phyloP scores from a whole-genome alignment of 192 early-diverging fungal genomes.

The Coemansia sp. region DNA sequence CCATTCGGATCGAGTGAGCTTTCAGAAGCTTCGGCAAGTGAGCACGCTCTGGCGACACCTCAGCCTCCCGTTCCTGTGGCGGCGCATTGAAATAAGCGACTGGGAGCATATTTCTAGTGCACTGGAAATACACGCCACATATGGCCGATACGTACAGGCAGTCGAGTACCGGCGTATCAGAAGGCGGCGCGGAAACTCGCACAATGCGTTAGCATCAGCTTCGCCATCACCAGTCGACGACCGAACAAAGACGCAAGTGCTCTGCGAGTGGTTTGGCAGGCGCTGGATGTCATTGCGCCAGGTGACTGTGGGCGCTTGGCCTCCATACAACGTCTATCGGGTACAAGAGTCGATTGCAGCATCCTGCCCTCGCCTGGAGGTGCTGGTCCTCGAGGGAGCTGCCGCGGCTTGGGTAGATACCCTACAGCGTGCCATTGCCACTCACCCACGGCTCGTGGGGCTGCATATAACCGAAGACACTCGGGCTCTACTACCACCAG shows the following conservation, averaged over 20 bases:
- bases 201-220: background rate
- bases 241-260: conserved; percentile 35
- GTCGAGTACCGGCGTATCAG: conserved; percentile 30
- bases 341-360: conserved; percentile 21
- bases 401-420: conserved; percentile 36
- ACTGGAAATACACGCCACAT: conserved; percentile 9
- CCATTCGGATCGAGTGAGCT: conserved; percentile 9
- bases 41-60: conserved; percentile 30
- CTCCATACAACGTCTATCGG: conserved; percentile 42
- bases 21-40: conserved; percentile 24
- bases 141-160: conserved; percentile 15
- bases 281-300: conserved; percentile 17
- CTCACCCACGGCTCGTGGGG: conserved; percentile 16
- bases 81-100: conserved; percentile 36
- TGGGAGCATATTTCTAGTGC: conserved; percentile 28
- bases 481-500: conserved; percentile 35
- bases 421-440: conserved; percentile 20
- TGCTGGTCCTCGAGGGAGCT: conserved; percentile 32
- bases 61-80: conserved; percentile 34
- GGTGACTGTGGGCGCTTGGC: conserved; percentile 40
- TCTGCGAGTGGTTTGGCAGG: conserved; percentile 38
- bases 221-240: conserved; percentile 4
- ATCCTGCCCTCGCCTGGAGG: conserved; percentile 13
- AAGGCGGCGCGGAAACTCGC: conserved; percentile 29
- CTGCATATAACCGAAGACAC: conserved; percentile 42